phyloP scores from a whole-genome alignment of 768 basidiomycete species.

The Xerocomellus dryophilus region DNA sequence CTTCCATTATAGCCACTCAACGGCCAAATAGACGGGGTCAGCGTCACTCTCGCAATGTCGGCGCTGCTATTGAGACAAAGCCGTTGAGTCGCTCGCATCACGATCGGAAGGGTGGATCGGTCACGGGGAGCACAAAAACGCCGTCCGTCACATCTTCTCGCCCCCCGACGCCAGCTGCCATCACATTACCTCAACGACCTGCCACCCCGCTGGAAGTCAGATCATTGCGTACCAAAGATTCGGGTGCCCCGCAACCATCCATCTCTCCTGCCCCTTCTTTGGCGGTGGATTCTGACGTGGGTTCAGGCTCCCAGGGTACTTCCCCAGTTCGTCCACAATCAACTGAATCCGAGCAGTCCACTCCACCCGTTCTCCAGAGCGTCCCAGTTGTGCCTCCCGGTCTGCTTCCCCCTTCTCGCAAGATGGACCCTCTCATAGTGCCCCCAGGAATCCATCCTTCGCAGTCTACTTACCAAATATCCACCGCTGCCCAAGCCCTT shows the following conservation, averaged over 20 bases:
- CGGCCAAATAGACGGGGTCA: constrained; percentile 45
- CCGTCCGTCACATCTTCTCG: constrained; percentile 54
- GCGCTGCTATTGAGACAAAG: constrained; percentile 36
- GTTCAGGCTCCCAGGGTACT: constrained; percentile 43
- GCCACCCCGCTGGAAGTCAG: constrained; percentile 45
- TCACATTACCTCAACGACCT: constrained; percentile 39
- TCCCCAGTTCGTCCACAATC: constrained; percentile 40
- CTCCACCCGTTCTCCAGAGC: constrained; percentile 46
- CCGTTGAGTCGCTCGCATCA: constrained; percentile 34
- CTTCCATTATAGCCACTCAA: constrained; percentile 25
- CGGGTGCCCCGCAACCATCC: constrained; percentile 37
- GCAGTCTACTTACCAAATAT: constrained; percentile 75
- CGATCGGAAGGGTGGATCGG: constrained; percentile 43
- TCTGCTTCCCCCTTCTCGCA: constrained; percentile 43
- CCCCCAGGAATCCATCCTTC: constrained; percentile 39
- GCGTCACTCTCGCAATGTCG: constrained; percentile 47
- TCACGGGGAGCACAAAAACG: constrained; percentile 37
- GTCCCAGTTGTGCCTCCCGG: constrained; percentile 51
- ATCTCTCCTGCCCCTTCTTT: constrained; percentile 47
- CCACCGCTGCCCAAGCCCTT: constrained; percentile 77
- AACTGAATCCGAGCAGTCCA: constrained; percentile 37
- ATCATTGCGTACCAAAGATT: constrained; percentile 39
- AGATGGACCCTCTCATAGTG: constrained; percentile 51
- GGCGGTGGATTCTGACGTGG: constrained; percentile 49
- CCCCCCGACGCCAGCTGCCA: constrained; percentile 50